A percentile compares a stretch with the other conserved stretches of the same genome.
These are phyloP conservation scores for Taphrina deformans DNA, from an alignment of 1,139 yeast genomes.

Conservation along the genomic window DNA sequence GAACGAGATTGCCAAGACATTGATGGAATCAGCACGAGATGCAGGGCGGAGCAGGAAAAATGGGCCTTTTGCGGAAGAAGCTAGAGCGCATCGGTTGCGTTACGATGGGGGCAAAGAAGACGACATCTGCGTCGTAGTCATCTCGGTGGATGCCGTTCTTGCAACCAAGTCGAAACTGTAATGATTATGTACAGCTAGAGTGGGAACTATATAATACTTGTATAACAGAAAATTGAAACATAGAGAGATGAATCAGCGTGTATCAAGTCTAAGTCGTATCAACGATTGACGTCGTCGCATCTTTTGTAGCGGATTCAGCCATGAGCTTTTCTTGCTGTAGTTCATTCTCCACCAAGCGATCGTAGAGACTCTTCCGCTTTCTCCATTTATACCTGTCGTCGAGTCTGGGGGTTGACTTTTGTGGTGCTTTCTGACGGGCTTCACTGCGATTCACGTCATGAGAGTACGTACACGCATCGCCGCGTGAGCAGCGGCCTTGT, in stretches of 20 bases:
- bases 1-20: constrained; percentile 1
- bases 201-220: neutral
- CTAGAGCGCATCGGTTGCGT: constrained; percentile 20
- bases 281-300: neutral
- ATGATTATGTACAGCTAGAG: neutral
- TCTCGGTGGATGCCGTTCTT: neutral
- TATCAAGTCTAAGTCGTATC: no score
- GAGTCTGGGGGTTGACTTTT: neutral
- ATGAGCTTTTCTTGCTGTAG: neutral
- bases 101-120: constrained; percentile 33
- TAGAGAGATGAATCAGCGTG: neutral
- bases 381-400: constrained; percentile 28
- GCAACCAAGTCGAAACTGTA: constrained; percentile 1
- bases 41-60: constrained; percentile 14
- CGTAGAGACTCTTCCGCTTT: constrained; percentile 19
- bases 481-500: constrained; percentile 31
- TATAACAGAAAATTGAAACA: neutral
- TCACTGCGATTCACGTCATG: neutral
- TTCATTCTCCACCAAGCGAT: constrained; percentile 27
- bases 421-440: neutral
- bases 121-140: constrained; percentile 25
- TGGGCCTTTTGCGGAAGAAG: constrained; percentile 32
- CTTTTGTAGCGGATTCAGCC: neutral
- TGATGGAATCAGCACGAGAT: constrained; percentile 9
- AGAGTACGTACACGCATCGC: constrained; percentile 21